Conservation (phyloP, 176 grass and related monocot genomes). For the Oryza coarctata region DNA sequence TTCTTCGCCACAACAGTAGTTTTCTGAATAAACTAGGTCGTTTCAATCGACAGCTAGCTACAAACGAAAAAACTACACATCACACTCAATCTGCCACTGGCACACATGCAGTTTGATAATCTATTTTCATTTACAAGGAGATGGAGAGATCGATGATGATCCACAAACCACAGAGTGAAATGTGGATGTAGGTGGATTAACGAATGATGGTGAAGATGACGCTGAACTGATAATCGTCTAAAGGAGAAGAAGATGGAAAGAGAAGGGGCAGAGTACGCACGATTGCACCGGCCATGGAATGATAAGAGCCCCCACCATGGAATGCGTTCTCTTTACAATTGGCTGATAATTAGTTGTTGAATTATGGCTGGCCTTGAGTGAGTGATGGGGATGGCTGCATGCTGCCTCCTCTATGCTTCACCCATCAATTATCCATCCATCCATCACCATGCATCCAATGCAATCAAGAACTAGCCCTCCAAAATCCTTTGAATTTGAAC, state of each 20-base stretch:
- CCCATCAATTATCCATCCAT: background rate
- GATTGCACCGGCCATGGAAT: slow-evolving; percentile 43
- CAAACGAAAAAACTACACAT: background rate
- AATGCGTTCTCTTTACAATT: slow-evolving; percentile 7
- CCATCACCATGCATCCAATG: background rate
- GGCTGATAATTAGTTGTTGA: slow-evolving; percentile 13
- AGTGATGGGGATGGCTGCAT: slow-evolving; percentile 8
- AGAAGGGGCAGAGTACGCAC: slow-evolving; percentile 27
- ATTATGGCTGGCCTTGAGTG: background rate
- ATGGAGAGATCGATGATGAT: background rate
- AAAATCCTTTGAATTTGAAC: background rate
- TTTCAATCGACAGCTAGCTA: background rate
- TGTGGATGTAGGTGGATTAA: background rate
- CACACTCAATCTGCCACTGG: background rate
- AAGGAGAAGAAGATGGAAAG: slow-evolving; percentile 23
- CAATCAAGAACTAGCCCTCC: background rate
- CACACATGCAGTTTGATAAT: background rate
- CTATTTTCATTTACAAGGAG: background rate
- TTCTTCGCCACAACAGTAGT: background rate
- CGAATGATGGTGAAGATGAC: background rate
- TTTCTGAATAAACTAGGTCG: background rate
- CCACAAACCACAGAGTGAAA: background rate
- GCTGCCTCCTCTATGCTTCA: background rate
- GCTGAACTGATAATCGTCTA: background rate
- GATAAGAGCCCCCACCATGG: slow-evolving; percentile 37